These are phyloP conservation scores for Plasmodium berghei DNA, from an alignment of 169 alveolate species.

Conservation along the genomic window DNA sequence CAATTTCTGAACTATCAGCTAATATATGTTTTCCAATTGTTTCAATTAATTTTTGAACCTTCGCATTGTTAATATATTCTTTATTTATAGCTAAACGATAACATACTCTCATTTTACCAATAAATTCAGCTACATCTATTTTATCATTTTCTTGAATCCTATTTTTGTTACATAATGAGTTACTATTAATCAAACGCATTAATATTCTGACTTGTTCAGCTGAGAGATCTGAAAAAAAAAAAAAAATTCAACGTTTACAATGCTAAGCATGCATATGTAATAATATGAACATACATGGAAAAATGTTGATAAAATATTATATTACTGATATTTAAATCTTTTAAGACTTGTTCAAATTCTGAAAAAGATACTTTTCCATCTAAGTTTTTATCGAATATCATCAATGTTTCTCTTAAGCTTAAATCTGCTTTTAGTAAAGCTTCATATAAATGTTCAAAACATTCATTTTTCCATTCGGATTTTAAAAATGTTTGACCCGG, in stretches of 20 bases:
- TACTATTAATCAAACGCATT: conserved; percentile 85
- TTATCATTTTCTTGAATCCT: conserved; percentile 74
- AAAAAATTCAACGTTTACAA: background rate
- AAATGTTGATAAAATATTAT: background rate
- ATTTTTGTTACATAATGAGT: conserved; percentile 82
- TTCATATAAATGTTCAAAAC: conserved; percentile 80
- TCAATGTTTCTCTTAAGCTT: conserved; percentile 85
- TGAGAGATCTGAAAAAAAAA: conserved; percentile 78
- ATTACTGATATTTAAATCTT: conserved; percentile 83
- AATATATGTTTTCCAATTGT: conserved; percentile 87
- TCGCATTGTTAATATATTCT: conserved; percentile 81
- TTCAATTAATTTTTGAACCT: conserved; percentile 87
- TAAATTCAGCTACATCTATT: conserved; percentile 89
- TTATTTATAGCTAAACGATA: conserved; percentile 84
- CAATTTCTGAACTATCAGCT: conserved; percentile 90
- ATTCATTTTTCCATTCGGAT: conserved; percentile 55
- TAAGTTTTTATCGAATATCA: conserved; percentile 88
- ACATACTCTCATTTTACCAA: conserved; percentile 88
- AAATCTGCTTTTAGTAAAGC: conserved; percentile 87
- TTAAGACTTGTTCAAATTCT: conserved; percentile 87
- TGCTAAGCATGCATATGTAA: background rate
- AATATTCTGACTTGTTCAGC: conserved; percentile 89
- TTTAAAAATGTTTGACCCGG: conserved; percentile 30
- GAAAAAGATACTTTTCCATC: conserved; percentile 89
- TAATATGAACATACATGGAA: background rate